Evolutionary conservation across 192 early-diverging fungal species (phyloP).

Genomic region (Backusella australiensis): DNA sequence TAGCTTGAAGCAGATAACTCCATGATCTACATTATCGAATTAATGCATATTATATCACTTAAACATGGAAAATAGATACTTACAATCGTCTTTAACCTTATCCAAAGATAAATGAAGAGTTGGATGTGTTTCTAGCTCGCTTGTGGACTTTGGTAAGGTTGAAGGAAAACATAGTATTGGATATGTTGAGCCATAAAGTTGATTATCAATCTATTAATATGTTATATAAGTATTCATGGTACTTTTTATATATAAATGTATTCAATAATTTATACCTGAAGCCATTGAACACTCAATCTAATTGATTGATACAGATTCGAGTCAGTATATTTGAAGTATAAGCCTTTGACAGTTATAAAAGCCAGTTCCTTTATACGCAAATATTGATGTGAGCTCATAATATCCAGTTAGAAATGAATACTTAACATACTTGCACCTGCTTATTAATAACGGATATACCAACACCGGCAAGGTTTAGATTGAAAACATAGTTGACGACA

Average conservation of each 20-base stretch:
- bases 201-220: conserved; percentile 74
- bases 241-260: not conserved
- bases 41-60: not conserved
- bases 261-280: conserved; percentile 38
- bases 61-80: not conserved
- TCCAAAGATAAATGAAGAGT: conserved; percentile 62
- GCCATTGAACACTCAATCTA: conserved; percentile 69
- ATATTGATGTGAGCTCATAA: not conserved
- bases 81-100: conserved; percentile 71
- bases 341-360: conserved; percentile 67
- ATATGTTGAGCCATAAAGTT: conserved; percentile 68
- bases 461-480: conserved; percentile 69
- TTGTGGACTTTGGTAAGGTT: conserved; percentile 57
- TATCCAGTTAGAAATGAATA: not conserved
- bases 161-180: conserved; percentile 88
- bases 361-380: conserved; percentile 59
- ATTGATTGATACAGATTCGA: conserved; percentile 64
- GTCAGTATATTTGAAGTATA: conserved; percentile 67
- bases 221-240: not conserved
- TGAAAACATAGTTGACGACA: conserved; percentile 42
- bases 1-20: conserved; percentile 83
- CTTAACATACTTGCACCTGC: conserved; percentile 37
- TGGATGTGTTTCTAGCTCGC: conserved; percentile 40
- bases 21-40: conserved; percentile 47
- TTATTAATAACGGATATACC: conserved; percentile 77